Conservation (phyloP, 2,329 filamentous ascomycete genomes). For the Aspergillus candidus region DNA sequence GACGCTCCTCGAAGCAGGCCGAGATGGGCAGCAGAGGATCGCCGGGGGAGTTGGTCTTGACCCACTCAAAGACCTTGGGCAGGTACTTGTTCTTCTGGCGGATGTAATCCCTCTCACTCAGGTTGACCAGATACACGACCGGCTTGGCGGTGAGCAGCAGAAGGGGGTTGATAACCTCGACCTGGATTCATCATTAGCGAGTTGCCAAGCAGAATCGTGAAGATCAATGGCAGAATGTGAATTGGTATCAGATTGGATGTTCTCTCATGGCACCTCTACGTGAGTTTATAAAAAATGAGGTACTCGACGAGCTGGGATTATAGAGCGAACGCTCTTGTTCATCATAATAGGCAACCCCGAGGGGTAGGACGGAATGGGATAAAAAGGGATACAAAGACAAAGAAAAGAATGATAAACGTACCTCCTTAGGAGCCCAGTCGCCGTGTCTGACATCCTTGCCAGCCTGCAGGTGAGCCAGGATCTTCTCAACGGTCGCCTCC, state of each 20-base stretch:
- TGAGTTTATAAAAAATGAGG: slow-evolving; percentile 59
- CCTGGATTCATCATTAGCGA: slow-evolving; percentile 47
- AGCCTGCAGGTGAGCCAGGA: slow-evolving; percentile 72
- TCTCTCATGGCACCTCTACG: slow-evolving; percentile 82
- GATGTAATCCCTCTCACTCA: slow-evolving; percentile 94
- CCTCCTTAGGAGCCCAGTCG: slow-evolving; percentile 89
- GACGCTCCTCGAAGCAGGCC: slow-evolving; percentile 84
- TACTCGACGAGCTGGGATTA: slow-evolving; percentile 99
- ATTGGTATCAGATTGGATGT: slow-evolving; percentile 61
- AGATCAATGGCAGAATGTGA: slow-evolving; percentile 9
- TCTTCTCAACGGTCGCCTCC: slow-evolving; percentile 85
- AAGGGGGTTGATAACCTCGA: slow-evolving; percentile 95
- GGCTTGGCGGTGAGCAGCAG: slow-evolving; percentile 95
- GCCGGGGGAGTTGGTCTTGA: slow-evolving; percentile 80
- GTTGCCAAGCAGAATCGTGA: slow-evolving; percentile 12
- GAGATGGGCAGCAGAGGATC: slow-evolving; percentile 93
- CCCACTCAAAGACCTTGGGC: slow-evolving; percentile 87
- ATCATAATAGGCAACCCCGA: slow-evolving; percentile 60
- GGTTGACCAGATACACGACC: slow-evolving; percentile 92
- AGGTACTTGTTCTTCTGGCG: slow-evolving; percentile 99
- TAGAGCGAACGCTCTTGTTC: slow-evolving; percentile 96
- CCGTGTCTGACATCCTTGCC: slow-evolving; percentile 93
- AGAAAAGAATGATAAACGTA: slow-evolving; percentile 42
- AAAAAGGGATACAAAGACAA: slow-evolving; percentile 10
- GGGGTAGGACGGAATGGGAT: slow-evolving; percentile 10